phyloP scores from a whole-genome alignment of 2,329 filamentous ascomycete species.

The Colletotrichum destructivum region DNA sequence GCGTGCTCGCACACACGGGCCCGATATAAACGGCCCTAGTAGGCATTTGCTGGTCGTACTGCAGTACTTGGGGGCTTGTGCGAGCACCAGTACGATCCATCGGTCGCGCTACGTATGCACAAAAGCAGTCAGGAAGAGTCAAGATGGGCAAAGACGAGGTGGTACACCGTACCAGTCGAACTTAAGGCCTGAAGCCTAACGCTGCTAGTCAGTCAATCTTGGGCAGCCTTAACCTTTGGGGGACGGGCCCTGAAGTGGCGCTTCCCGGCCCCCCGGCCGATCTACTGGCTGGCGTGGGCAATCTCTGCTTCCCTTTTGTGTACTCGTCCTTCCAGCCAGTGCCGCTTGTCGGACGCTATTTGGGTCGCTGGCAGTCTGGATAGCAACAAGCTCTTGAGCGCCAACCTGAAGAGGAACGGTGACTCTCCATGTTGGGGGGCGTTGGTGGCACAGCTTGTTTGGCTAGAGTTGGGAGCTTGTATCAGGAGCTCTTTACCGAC shows the following conservation, averaged over 20 bases:
- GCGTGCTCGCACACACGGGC: constrained; percentile 32
- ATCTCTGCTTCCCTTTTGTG: constrained; percentile 28
- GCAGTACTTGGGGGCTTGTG: constrained; percentile 30
- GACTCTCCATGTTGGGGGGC: not conserved
- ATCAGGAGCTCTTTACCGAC: not conserved
- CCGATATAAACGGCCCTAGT: constrained; percentile 29
- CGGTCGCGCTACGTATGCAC: constrained; percentile 14
- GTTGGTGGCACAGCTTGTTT: not conserved
- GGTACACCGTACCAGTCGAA: not conserved
- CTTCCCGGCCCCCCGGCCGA: constrained; percentile 24
- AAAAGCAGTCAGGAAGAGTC: not conserved
- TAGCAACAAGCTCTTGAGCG: not conserved
- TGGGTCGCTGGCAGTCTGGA: not conserved
- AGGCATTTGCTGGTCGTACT: constrained; percentile 18
- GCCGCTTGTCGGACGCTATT: constrained; percentile 3
- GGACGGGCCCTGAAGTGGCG: constrained; percentile 18
- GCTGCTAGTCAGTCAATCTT: constrained; percentile 1
- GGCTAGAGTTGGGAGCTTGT: constrained; percentile 2
- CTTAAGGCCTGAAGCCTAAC: constrained; percentile 11
- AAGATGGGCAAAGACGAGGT: not conserved
- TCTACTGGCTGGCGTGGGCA: constrained; percentile 36
- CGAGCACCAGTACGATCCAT: constrained; percentile 10
- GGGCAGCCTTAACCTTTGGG: constrained; percentile 26
- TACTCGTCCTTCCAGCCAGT: constrained; percentile 14
- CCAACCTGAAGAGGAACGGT: not conserved